Base-by-base conservation (phyloP, 1,284 basidiomycete species). In the Naganishia sp. region DNA sequence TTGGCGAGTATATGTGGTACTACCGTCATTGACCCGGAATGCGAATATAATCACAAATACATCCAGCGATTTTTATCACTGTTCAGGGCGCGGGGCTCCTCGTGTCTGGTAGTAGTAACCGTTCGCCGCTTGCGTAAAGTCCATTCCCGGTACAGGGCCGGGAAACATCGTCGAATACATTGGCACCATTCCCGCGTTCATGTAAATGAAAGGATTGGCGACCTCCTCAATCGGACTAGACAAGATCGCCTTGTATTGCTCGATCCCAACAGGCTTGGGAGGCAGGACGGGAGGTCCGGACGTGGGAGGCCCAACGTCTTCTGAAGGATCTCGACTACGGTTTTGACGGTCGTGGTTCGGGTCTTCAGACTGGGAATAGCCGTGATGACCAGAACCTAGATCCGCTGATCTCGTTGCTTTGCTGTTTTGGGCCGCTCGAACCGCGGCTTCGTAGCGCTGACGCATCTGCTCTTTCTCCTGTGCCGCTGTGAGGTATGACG, bases 391-490 rank as follows among this genome's bases (percentile, higher is more conserved):
- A 23, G 47, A 61, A 23, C 43, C 35, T 4, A 39, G 50, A 28
- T 49, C 39, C 2, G n/a, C 11, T n/a, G 47, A 42, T 42, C 32
- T 35, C 13, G 32, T 15, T 31, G 31, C 10, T 18, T 25, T 25
- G n/a, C 15, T 41, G 18, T 51, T 42, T 6, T 42, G 58, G 21
- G 58, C 42, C 28, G 57, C 57, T 49, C 25, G 58, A 13, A 68
- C 66, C 35, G 76, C 76, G 21, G 66, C 65, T 66, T 77, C 74
- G 67, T 72, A 76, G 11, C 75, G 70, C 31, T 62, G 67, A 45
- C 68, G 65, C 75, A 74, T 75, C 49, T 66, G 52, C 42, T 75
- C 74, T 57, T 77, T 77, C 64, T 77, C 76, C 46, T 75, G 69
- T 31, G 69, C 69, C 0, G 76, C 75, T 23, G 72, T 72, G 49